Evolutionary conservation across 129 eudicot species (phyloP).

Genomic region (sunflower (Helianthus annuus)): HanXRQr2.0-SUNRISE NC_035448.2:173501217-173501716

Average conservation of each 20-base stretch:
- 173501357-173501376: slow-evolving; percentile 48
- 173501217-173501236: slow-evolving; percentile 53
- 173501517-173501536: slow-evolving; percentile 40
- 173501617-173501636: too few relatives aligned
- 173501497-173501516: slow-evolving; percentile 51
- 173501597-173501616: too few relatives aligned
- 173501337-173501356: slow-evolving; percentile 51
- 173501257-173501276: slow-evolving; percentile 42
- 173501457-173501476: slow-evolving; percentile 50
- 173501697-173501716: slow-evolving; percentile 23
- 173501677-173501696: slow-evolving; percentile 27
- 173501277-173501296: slow-evolving; percentile 34
- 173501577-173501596: too few relatives aligned
- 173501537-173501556: too few relatives aligned
- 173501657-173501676: too few relatives aligned
- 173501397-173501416: slow-evolving; percentile 18
- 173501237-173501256: slow-evolving; percentile 43
- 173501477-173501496: slow-evolving; percentile 56
- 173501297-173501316: slow-evolving; percentile 49
- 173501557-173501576: neutral
- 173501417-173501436: slow-evolving; percentile 36
- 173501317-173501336: slow-evolving; percentile 56
- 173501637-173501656: too few relatives aligned
- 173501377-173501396: slow-evolving; percentile 43
- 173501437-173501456: slow-evolving; percentile 38